Percentiles rank a stretch among this genome's conserved stretches.
Evolutionary conservation across 2,329 filamentous ascomycete species (phyloP).

Genomic region (Colletotrichum agaves): DNA sequence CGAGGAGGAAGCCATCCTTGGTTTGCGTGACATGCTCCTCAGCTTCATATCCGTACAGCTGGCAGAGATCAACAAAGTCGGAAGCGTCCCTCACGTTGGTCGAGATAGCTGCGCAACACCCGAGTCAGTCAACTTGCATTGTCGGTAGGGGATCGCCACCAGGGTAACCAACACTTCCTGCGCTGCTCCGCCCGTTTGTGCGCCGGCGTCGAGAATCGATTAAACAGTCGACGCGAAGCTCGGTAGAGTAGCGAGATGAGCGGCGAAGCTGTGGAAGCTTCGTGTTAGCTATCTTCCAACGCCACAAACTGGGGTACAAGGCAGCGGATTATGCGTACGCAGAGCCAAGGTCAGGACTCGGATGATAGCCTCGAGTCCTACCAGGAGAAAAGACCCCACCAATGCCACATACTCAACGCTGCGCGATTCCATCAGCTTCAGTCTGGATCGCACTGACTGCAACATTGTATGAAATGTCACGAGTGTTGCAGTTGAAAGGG

Average conservation of each 20-base stretch:
- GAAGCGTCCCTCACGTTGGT: conserved; percentile 84
- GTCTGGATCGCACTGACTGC: conserved; percentile 32
- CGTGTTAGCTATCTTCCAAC: conserved; percentile 27
- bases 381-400: conserved; percentile 82
- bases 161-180: conserved; percentile 65
- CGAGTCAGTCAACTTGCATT: conserved; percentile 63
- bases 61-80: conserved; percentile 95
- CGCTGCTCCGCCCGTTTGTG: conserved; percentile 74
- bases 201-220: conserved; percentile 77
- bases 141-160: neutral
- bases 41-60: conserved; percentile 88
- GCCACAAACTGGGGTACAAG: neutral
- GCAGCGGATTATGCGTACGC: conserved; percentile 64
- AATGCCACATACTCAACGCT: conserved; percentile 91
- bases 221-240: conserved; percentile 84
- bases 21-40: conserved; percentile 98
- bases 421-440: conserved; percentile 32
- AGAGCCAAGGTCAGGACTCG: conserved; percentile 88
- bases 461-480: neutral
- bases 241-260: conserved; percentile 86
- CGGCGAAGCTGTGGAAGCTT: conserved; percentile 69
- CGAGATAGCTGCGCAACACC: conserved; percentile 69
- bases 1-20: conserved; percentile 90
- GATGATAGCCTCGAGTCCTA: conserved; percentile 84
- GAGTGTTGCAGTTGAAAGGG: conserved; percentile 30